Evolutionary conservation across 768 basidiomycete genomes (phyloP).

Genomic region (Trichaptum fuscoviolaceum): DNA sequence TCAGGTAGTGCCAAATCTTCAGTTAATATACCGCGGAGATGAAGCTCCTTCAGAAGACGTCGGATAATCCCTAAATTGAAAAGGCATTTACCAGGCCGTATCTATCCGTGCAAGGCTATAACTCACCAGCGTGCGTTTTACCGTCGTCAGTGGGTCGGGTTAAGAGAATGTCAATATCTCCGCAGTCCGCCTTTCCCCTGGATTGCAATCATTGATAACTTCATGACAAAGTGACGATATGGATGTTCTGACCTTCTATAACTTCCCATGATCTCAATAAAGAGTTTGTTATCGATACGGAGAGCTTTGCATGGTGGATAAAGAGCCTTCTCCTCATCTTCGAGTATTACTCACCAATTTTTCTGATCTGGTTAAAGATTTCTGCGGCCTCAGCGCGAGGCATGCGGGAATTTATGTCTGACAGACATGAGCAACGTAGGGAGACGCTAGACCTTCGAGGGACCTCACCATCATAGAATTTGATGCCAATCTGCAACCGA

Average conservation of each 20-base stretch:
- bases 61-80: conserved; percentile 51
- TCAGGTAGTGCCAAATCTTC: conserved; percentile 75
- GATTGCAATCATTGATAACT: conserved; percentile 6
- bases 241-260: conserved; percentile 55
- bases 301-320: conserved; percentile 44
- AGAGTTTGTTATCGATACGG: conserved; percentile 61
- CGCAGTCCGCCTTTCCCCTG: conserved; percentile 77
- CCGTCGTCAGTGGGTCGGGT: conserved; percentile 72
- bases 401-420: conserved; percentile 83
- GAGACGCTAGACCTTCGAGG: not conserved
- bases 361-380: conserved; percentile 69
- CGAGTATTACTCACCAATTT: conserved; percentile 45
- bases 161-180: conserved; percentile 89
- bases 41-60: conserved; percentile 52
- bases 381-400: conserved; percentile 72
- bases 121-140: conserved; percentile 62
- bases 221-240: not conserved
- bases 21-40: conserved; percentile 56
- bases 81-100: not conserved
- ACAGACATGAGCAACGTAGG: conserved; percentile 4
- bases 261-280: conserved; percentile 88
- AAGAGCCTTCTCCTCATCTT: not conserved
- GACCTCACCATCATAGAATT: conserved; percentile 58
- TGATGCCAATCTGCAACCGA: conserved; percentile 45
- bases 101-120: not conserved